A percentile compares a stretch with the other conserved stretches of the same genome.
Evolutionary conservation across 306 rosid species (phyloP).

Genomic region (Vachellia collinsii): DNA sequence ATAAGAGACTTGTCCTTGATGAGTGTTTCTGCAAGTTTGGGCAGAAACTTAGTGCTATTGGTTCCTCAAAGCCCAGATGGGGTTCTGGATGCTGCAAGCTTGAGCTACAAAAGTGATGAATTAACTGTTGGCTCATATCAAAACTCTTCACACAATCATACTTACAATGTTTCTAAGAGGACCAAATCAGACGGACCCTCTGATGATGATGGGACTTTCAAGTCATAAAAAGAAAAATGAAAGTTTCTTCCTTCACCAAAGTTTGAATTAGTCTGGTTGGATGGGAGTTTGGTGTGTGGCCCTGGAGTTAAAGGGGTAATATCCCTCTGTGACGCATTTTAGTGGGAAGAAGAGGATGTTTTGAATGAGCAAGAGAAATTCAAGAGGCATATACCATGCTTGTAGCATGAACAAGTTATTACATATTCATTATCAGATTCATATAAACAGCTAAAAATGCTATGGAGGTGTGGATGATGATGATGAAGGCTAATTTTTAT

Average conservation of each 20-base stretch:
- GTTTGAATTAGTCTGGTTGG: constrained; percentile 60
- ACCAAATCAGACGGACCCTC: constrained; percentile 54
- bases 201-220: constrained; percentile 28
- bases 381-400: constrained; percentile 33
- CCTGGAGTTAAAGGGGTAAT: constrained; percentile 29
- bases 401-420: constrained; percentile 37
- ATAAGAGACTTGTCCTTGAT: constrained; percentile 62
- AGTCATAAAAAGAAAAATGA: constrained; percentile 65
- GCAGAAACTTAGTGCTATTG: constrained; percentile 39
- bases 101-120: constrained; percentile 82
- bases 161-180: constrained; percentile 56
- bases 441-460: constrained; percentile 42
- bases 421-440: constrained; percentile 11
- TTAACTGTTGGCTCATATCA: constrained; percentile 73
- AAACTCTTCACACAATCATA: constrained; percentile 57
- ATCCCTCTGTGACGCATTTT: constrained; percentile 23
- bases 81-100: constrained; percentile 82
- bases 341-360: constrained; percentile 31
- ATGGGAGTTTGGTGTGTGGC: constrained; percentile 63
- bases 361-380: constrained; percentile 43
- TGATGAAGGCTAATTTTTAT: constrained; percentile 48
- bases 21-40: constrained; percentile 43
- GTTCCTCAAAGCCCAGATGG: constrained; percentile 81
- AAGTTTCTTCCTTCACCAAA: constrained; percentile 50
- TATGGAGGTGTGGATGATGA: constrained; percentile 32